Conservation (phyloP, 2,329 filamentous ascomycete genomes). For the Hypoxylon sp. region DNA sequence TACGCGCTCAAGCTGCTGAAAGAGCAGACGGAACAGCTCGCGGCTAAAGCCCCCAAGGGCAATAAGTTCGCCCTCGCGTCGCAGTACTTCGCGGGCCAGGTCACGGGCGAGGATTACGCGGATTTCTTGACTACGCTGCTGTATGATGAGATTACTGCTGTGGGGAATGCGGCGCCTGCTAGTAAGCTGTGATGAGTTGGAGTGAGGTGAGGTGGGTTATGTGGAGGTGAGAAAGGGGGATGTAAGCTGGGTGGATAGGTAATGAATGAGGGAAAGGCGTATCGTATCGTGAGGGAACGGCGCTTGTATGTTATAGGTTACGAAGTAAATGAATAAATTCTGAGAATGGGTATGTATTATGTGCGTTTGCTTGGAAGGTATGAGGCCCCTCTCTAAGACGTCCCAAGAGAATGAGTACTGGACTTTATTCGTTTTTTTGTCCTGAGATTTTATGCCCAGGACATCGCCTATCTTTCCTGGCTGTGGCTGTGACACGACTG, state of each 20-base stretch:
- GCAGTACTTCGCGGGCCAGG: slow-evolving; percentile 92
- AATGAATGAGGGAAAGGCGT: slow-evolving; percentile 3
- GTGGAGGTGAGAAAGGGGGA: background rate
- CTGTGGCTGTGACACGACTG: no score
- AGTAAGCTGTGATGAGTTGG: slow-evolving; percentile 50
- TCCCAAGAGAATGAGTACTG: no score
- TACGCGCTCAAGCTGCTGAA: slow-evolving; percentile 89
- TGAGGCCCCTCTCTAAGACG: no score
- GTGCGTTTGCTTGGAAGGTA: background rate
- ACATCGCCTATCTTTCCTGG: no score
- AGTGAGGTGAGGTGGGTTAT: background rate
- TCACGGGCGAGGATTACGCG: slow-evolving; percentile 97
- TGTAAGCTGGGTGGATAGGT: background rate
- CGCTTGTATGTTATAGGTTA: slow-evolving; percentile 34
- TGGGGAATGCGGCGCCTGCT: slow-evolving; percentile 52
- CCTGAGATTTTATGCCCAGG: no score
- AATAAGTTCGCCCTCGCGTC: slow-evolving; percentile 94
- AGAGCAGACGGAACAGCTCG: slow-evolving; percentile 85
- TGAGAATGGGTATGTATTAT: slow-evolving; percentile 10
- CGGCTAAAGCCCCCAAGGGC: slow-evolving; percentile 81
- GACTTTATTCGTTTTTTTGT: no score
- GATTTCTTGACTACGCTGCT: slow-evolving; percentile 84
- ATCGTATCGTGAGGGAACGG: slow-evolving; percentile 18
- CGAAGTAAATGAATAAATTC: slow-evolving; percentile 35
- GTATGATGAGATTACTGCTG: slow-evolving; percentile 56